phyloP scores from a whole-genome alignment of 225 moss, liverwort and hornwort genomes.

The Anthoceros angustus region DNA sequence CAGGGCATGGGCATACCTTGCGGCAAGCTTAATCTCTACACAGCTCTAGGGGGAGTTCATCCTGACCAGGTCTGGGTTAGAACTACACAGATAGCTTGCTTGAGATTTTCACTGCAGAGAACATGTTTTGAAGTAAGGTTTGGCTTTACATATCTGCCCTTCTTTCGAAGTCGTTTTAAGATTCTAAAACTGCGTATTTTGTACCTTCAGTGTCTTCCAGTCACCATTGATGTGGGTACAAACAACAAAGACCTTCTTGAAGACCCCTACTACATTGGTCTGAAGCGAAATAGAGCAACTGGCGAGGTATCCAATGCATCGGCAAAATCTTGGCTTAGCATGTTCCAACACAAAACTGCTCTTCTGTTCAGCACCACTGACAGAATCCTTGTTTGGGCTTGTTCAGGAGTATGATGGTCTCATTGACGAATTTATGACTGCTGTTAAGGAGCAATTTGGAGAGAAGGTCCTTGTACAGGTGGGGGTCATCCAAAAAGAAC shows the following conservation, averaged over 20 bases:
- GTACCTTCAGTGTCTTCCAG: conserved; percentile 45
- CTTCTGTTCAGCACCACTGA: no score
- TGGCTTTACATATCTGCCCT: conserved; percentile 18
- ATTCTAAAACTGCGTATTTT: background rate
- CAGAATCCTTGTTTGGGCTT: background rate
- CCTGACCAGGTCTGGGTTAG: conserved; percentile 42
- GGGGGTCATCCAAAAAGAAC: background rate
- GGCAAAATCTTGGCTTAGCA: no score
- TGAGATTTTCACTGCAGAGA: background rate
- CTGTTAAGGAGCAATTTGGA: conserved; percentile 10
- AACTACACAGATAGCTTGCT: background rate
- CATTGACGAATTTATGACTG: background rate
- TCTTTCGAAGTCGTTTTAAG: conserved; percentile 15
- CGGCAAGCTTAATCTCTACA: conserved; percentile 68
- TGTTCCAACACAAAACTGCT: no score
- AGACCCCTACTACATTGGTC: conserved; percentile 68
- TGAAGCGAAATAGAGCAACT: conserved; percentile 44
- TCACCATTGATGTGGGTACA: conserved; percentile 71
- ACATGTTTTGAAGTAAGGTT: conserved; percentile 1
- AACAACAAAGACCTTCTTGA: conserved; percentile 50
- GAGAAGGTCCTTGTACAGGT: conserved; percentile 69
- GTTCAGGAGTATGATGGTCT: conserved; percentile 31
- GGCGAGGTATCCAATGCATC: conserved; percentile 29
- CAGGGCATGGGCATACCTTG: conserved; percentile 84
- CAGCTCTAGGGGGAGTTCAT: conserved; percentile 65